Evolutionary conservation across 495 filamentous ascomycete genomes (phyloP), one percentile per base, ranked within the genome.

Genomic region (Pyrenula aspistea): DNA sequence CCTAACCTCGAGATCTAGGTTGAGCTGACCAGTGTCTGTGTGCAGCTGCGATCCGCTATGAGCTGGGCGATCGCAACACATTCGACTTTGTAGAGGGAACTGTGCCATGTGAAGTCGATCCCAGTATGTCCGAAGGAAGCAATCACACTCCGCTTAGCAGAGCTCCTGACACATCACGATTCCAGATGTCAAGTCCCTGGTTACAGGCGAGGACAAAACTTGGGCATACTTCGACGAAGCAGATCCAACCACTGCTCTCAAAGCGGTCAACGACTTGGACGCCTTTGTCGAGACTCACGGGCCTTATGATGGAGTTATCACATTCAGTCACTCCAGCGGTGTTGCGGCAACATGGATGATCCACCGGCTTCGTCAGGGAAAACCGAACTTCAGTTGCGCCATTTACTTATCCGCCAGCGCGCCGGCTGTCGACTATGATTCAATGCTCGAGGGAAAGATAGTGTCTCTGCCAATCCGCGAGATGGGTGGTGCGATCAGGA

Each of bases 241-340:
- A 12, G 63, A 59, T 15, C 48, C 56, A 10, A 25, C 12, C 8
- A 62, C 52, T 20, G 31, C 59, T 1, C 42, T 24, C 21, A 53
- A 59, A 15, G 67, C 67, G 0, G 36, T 68, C n/a, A 42, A 61
- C 1, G 20, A 67, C 19, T 57, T 70, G 12, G 51, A 58, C 11
- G 25, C 2, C 12, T 67, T 56, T 47, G 68, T 76, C 22, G 56
- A 65, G 10, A 58, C 54, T 2, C 57, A 74, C 15, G 72, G 72
- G 2, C 74, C 74, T n/a, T 77, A 75, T 53, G 74, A 77, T 31
- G 74, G 60, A 1, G 67, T 77, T 8, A 68, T 77, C 55, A 72
- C 71, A 10, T 77, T 76, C 61, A 73, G 70, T 8, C 73, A 77
- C 50, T 73, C 73, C 25, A 72, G 64, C 2, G 70, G 67, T 1